Evolutionary conservation across 2,329 filamentous ascomycete genomes (phyloP).

Genomic region (Fusarium camptoceras): DNA sequence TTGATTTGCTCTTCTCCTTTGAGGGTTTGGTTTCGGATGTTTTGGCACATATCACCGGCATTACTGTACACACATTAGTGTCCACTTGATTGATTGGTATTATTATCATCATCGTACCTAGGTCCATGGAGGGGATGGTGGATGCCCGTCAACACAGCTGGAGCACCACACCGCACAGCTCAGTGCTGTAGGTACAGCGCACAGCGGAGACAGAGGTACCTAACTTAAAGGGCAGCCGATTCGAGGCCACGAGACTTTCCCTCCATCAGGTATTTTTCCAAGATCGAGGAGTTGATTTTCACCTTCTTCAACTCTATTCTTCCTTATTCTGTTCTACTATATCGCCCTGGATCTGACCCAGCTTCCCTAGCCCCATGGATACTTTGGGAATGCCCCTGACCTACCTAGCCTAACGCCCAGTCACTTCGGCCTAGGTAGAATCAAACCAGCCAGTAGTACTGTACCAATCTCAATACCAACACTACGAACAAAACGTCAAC

Average conservation of each 20-base stretch:
- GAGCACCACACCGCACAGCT: conserved; percentile 12
- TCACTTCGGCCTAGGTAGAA: not conserved
- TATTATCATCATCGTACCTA: not conserved
- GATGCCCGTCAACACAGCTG: not conserved
- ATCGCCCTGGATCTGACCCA: conserved; percentile 1
- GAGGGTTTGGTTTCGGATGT: conserved; percentile 32
- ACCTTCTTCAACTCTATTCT: not conserved
- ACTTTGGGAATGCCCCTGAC: conserved; percentile 25
- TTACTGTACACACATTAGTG: not conserved
- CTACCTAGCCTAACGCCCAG: not conserved
- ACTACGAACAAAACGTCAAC: conserved; percentile 16
- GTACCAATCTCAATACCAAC: not conserved
- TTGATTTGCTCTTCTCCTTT: conserved; percentile 16
- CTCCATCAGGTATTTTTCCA: conserved; percentile 2
- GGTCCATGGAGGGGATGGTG: not conserved
- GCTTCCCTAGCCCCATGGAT: conserved; percentile 13
- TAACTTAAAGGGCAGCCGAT: conserved; percentile 15
- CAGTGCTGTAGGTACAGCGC: conserved; percentile 8
- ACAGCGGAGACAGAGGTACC: conserved; percentile 15
- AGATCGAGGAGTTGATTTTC: not conserved
- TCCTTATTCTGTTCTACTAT: not conserved
- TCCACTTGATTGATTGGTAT: conserved; percentile 14
- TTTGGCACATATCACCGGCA: conserved; percentile 27
- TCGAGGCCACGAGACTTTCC: conserved; percentile 25
- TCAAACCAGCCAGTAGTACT: not conserved